A percentile compares a stretch with the other conserved stretches of the same genome.
phyloP scores from a whole-genome alignment of 768 basidiomycete genomes.

The Pisolithus orientalis region DNA sequence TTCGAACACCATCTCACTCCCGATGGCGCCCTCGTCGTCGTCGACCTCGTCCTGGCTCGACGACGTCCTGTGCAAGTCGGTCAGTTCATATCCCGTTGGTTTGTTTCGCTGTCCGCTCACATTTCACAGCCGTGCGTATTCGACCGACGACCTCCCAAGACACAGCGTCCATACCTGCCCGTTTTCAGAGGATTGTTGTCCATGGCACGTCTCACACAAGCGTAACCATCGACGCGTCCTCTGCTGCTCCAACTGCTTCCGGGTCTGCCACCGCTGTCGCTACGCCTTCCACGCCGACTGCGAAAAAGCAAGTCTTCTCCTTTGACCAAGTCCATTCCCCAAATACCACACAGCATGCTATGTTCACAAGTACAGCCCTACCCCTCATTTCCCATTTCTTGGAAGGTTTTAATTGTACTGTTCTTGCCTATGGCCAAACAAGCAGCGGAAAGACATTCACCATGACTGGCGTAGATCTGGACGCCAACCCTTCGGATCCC shows the following conservation, averaged over 20 bases:
- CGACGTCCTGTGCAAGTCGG: slow-evolving; percentile 95
- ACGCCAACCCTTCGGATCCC: slow-evolving; percentile 77
- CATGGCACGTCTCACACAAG: slow-evolving; percentile 66
- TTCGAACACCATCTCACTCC: slow-evolving; percentile 12
- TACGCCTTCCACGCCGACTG: slow-evolving; percentile 40
- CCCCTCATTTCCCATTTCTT: slow-evolving; percentile 83
- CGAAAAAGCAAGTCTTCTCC: slow-evolving; percentile 80
- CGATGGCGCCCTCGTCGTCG: slow-evolving; percentile 56
- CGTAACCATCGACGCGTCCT: slow-evolving; percentile 76
- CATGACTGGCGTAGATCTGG: slow-evolving; percentile 94
- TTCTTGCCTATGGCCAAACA: slow-evolving; percentile 29
- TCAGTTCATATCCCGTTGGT: slow-evolving; percentile 35
- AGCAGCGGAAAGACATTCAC: slow-evolving; percentile 53
- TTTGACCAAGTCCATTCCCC: slow-evolving; percentile 94
- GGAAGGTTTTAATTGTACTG: slow-evolving; percentile 94
- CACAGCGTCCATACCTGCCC: slow-evolving; percentile 78
- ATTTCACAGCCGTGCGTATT: slow-evolving; percentile 71
- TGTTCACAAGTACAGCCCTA: slow-evolving; percentile 80
- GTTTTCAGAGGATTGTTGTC: slow-evolving; percentile 89
- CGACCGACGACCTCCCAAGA: slow-evolving; percentile 85
- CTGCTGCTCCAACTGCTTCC: slow-evolving; percentile 43
- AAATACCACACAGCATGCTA: slow-evolving; percentile 74
- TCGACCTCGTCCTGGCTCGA: slow-evolving; percentile 48
- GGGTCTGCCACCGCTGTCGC: slow-evolving; percentile 45
- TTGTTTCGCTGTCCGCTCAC: not conserved